Evolutionary conservation across 352 stramenopile species (phyloP).

Genomic region (Peronospora destructor): DNA sequence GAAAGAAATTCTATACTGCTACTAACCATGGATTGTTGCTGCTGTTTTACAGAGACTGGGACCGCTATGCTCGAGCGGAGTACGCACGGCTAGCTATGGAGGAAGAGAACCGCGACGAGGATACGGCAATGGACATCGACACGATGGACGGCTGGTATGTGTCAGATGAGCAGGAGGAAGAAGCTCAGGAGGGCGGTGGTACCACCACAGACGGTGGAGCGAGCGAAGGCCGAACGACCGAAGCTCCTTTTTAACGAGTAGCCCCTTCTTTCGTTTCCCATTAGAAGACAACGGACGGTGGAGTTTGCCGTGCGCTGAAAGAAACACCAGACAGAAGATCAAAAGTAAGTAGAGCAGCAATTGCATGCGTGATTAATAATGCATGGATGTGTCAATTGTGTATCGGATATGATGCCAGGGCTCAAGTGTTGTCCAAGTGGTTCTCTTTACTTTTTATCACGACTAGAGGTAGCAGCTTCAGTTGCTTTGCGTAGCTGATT

Average conservation of each 20-base stretch:
- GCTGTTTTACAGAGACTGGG: constrained; percentile 86
- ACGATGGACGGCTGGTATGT: constrained; percentile 88
- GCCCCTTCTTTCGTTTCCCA: constrained; percentile 13
- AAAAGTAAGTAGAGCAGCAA: constrained; percentile 23
- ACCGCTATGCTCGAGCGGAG: constrained; percentile 94
- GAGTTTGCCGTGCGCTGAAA: constrained; percentile 1
- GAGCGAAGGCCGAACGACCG: constrained; percentile 47
- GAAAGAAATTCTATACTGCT: background rate
- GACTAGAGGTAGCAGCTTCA: constrained; percentile 5
- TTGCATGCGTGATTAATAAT: constrained; percentile 13
- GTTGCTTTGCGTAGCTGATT: constrained; percentile 46
- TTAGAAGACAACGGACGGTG: constrained; percentile 21
- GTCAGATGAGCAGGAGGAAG: constrained; percentile 73
- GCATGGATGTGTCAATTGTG: constrained; percentile 17
- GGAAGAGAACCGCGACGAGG: constrained; percentile 90
- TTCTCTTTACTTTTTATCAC: background rate
- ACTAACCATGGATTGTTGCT: constrained; percentile 8
- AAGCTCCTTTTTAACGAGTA: constrained; percentile 57
- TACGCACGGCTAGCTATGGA: constrained; percentile 96
- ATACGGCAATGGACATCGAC: constrained; percentile 85
- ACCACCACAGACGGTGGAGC: constrained; percentile 10
- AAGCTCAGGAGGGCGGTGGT: constrained; percentile 25
- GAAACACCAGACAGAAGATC: constrained; percentile 9
- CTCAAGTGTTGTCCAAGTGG: background rate
- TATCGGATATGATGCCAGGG: background rate